Evolutionary conservation across 2,329 filamentous ascomycete species (phyloP).

Genomic region (Tetracladium maxilliforme): DNA sequence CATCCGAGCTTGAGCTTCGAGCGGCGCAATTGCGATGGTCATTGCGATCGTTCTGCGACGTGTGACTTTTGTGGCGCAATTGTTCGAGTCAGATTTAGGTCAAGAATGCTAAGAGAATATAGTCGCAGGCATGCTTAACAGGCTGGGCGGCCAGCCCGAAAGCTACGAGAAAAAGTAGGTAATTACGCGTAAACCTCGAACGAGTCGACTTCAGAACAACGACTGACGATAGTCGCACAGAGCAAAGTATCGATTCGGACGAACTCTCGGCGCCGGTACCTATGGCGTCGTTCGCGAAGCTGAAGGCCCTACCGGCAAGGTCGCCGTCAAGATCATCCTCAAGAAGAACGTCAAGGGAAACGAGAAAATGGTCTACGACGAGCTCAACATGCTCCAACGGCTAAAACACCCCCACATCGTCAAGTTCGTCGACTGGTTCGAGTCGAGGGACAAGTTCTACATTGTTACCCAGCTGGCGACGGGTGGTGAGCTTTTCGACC

Average conservation of each 20-base stretch:
- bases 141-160: slow-evolving; percentile 90
- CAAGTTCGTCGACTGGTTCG: slow-evolving; percentile 96
- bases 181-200: slow-evolving; percentile 3
- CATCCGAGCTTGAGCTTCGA: too few relatives aligned
- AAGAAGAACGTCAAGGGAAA: slow-evolving; percentile 99
- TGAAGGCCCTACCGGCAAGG: slow-evolving; percentile 69
- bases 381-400: slow-evolving; percentile 82
- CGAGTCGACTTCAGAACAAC: slow-evolving; percentile 3
- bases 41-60: too few relatives aligned
- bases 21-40: too few relatives aligned
- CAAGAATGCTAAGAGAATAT: too few relatives aligned
- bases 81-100: too few relatives aligned
- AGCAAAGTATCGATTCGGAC: slow-evolving; percentile 80
- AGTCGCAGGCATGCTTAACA: slow-evolving; percentile 88
- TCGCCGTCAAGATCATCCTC: slow-evolving; percentile 95
- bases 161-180: slow-evolving; percentile 96
- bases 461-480: slow-evolving; percentile 95
- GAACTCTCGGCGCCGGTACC: slow-evolving; percentile 87
- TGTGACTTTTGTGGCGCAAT: too few relatives aligned
- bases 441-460: slow-evolving; percentile 98
- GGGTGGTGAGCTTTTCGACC: slow-evolving; percentile 91
- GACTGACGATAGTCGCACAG: slow-evolving; percentile 25
- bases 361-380: slow-evolving; percentile 97
- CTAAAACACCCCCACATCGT: slow-evolving; percentile 94
- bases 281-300: slow-evolving; percentile 98